Evolutionary conservation across 2,329 filamentous ascomycete species (phyloP).

Genomic region (Chaetomium strumarium): DNA sequence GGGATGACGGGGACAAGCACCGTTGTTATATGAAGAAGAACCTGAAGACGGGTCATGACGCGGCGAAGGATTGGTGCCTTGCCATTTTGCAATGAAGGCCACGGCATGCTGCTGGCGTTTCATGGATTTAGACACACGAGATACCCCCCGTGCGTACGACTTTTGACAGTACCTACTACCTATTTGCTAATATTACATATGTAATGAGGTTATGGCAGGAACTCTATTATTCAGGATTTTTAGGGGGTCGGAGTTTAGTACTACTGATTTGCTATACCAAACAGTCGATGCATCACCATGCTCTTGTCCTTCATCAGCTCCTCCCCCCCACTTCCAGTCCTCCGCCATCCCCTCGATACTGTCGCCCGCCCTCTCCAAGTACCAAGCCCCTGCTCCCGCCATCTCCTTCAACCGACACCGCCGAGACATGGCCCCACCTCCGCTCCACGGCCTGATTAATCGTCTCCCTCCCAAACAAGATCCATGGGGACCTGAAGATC

Average conservation of each 20-base stretch:
- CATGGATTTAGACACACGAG: conserved; percentile 1
- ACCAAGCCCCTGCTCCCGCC: too few species aligned
- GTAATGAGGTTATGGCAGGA: conserved; percentile 2
- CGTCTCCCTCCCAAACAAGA: too few species aligned
- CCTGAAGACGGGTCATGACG: conserved; percentile 28
- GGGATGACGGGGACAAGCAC: conserved; percentile 29
- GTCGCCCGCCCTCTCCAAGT: too few species aligned
- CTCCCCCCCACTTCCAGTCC: too few species aligned
- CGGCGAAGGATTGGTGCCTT: conserved; percentile 33
- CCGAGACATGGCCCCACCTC: too few species aligned
- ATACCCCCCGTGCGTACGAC: conserved; percentile 11
- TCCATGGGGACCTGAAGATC: too few species aligned
- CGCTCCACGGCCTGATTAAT: too few species aligned
- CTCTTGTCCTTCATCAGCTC: too few species aligned
- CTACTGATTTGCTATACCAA: background rate
- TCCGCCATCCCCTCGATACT: too few species aligned
- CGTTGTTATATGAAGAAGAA: conserved; percentile 35
- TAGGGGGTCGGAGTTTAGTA: too few species aligned
- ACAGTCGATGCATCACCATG: background rate
- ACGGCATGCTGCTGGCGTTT: background rate
- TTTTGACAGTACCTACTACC: background rate
- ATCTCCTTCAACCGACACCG: too few species aligned
- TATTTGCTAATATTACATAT: conserved; percentile 7
- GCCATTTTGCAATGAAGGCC: conserved; percentile 27
- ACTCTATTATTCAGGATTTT: too few species aligned